Evolutionary conservation across 495 filamentous ascomycete species (phyloP).

Genomic region (Pyronema domesticum): DNA sequence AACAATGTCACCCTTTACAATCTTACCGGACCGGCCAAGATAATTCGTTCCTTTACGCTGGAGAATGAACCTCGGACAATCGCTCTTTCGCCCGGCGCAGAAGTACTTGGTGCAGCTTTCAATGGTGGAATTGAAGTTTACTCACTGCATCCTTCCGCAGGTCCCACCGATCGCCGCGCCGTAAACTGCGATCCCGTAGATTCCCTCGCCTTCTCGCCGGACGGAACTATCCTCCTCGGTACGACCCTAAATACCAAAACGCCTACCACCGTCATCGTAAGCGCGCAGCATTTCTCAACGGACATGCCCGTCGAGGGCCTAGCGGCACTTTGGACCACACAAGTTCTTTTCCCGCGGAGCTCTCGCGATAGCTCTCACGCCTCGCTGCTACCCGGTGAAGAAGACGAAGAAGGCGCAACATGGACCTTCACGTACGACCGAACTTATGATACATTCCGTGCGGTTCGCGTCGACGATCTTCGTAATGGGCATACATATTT

Average conservation of each 20-base stretch:
- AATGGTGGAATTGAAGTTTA: slow-evolving; percentile 75
- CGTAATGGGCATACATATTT: slow-evolving; percentile 68
- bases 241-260: slow-evolving; percentile 47
- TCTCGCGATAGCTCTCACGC: slow-evolving; percentile 62
- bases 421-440: slow-evolving; percentile 71
- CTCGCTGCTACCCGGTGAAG: slow-evolving; percentile 44
- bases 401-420: slow-evolving; percentile 49
- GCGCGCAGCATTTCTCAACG: slow-evolving; percentile 60
- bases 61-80: slow-evolving; percentile 63
- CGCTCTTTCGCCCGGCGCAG: slow-evolving; percentile 60
- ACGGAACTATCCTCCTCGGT: slow-evolving; percentile 70
- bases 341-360: slow-evolving; percentile 67
- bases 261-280: slow-evolving; percentile 57
- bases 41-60: slow-evolving; percentile 49
- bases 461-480: slow-evolving; percentile 53
- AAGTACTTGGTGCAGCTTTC: slow-evolving; percentile 72
- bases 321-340: slow-evolving; percentile 71
- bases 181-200: slow-evolving; percentile 72
- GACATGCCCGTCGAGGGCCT: slow-evolving; percentile 44
- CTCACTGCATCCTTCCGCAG: slow-evolving; percentile 43
- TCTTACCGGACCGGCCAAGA: slow-evolving; percentile 43
- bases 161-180: slow-evolving; percentile 51
- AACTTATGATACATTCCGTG: slow-evolving; percentile 57
- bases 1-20: slow-evolving; percentile 71
- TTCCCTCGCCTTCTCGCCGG: slow-evolving; percentile 59